Evolutionary conservation across 306 rosid genomes (phyloP), one percentile per base, ranked within the genome.

Genomic region (Heteromeles arbutifolia): DNA sequence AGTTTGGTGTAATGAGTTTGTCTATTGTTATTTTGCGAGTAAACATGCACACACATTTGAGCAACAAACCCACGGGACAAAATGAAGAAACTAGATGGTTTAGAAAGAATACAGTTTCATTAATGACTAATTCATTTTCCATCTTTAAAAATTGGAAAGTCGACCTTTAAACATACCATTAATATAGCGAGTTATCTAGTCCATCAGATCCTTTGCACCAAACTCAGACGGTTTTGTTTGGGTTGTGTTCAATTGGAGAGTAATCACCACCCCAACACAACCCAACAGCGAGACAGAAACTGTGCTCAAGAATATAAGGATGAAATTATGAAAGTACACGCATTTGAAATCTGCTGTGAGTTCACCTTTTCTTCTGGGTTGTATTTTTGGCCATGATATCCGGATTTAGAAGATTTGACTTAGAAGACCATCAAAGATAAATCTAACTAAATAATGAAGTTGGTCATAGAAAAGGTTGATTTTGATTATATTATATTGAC

Each of bases 371-470:
- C 66, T 74, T 45, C 37, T 34, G 34, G 62, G 61, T 67, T 50
- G 34, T 50, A 57, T 18, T 48, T 78, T 19, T 13, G 29, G 7
- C 70, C 84, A 18, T 78, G 34, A 78, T 69, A 39, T 52, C 62
- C 37, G 65, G 74, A 54, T 31, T 29, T 10, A 8, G 31, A 64
- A 22, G 48, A 70, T 57, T 57, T 57, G 53, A 48, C 53, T 57
- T 25, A 6, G 54, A 31, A 32, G 77, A 61, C 81, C 70, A 70
- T 11, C 53, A 26, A 59, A 59, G 53, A 48, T 4, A 14, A 48
- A 15, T 48, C 53, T 65, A 80, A 76, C 74, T 53, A 58, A 81
- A 58, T 45, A 64, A 8, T 21, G 62, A 61, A 41, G 44, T 41
- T 43, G 45, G 45, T 43, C 11, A 39, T 39, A 39, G 43, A 39